A percentile compares a stretch with the other conserved stretches of the same genome.
Conservation (phyloP, 805 yeast species). For the Lipomyces orientalis region DNA sequence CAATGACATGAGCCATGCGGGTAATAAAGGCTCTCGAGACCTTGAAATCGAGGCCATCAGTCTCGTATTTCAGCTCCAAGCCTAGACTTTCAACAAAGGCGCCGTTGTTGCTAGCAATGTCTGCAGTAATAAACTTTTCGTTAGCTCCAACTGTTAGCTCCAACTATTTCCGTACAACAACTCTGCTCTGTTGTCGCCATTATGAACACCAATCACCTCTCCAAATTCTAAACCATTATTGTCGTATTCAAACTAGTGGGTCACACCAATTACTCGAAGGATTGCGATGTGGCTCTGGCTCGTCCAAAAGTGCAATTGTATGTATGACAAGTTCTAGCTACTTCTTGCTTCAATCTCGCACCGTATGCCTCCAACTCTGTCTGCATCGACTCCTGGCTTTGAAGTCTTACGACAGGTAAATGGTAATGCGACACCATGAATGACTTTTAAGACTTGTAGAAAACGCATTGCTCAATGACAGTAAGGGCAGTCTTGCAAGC, state of each 20-base stretch:
- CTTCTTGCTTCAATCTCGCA: background rate
- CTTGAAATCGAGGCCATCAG: slow-evolving; percentile 8
- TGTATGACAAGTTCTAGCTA: background rate
- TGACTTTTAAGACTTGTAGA: background rate
- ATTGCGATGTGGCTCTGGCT: background rate
- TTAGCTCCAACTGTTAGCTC: background rate
- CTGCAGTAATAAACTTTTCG: background rate
- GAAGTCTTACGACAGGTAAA: background rate
- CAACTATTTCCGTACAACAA: background rate
- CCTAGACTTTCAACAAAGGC: background rate
- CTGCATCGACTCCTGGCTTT: background rate
- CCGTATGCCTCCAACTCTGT: background rate
- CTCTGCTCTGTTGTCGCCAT: background rate
- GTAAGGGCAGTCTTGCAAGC: background rate
- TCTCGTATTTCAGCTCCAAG: too few relatives aligned
- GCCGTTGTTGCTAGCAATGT: background rate
- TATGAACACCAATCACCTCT: background rate
- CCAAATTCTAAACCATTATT: background rate
- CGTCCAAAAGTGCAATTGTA: background rate
- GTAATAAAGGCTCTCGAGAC: background rate
- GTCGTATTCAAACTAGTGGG: too few relatives aligned
- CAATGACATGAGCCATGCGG: too few relatives aligned
- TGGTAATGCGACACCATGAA: background rate
- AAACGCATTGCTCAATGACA: background rate
- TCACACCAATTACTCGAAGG: too few relatives aligned